A percentile compares a stretch with the other conserved stretches of the same genome.
Evolutionary conservation across 225 moss, liverwort and hornwort genomes (phyloP).

Genomic region (Pleurozium schreberi): DNA sequence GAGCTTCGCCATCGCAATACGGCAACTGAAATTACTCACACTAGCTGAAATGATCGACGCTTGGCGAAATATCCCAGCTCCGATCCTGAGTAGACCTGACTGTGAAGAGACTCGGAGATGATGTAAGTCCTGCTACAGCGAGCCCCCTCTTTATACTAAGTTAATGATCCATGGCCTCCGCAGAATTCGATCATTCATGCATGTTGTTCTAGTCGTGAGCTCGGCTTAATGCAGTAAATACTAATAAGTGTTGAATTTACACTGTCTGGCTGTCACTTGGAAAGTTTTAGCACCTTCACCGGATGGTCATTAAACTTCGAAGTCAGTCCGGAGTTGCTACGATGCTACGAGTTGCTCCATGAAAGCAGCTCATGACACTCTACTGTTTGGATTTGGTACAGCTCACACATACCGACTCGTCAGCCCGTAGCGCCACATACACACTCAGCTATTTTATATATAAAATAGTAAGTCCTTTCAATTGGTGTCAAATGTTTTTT

Average conservation of each 20-base stretch:
- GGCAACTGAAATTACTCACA: neutral
- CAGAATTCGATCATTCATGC: neutral
- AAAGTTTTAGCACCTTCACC: neutral
- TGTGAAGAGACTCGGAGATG: neutral
- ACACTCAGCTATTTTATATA: neutral
- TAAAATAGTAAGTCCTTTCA: neutral
- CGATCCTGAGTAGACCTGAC: neutral
- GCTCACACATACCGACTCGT: neutral
- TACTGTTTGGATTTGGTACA: neutral
- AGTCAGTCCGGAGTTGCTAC: neutral
- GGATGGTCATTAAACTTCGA: neutral
- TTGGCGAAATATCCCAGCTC: neutral
- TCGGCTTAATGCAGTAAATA: neutral
- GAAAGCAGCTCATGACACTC: neutral
- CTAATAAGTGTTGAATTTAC: too few relatives aligned
- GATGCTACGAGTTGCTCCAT: neutral
- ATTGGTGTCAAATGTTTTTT: too few relatives aligned
- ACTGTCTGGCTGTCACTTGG: neutral
- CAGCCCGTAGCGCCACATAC: neutral
- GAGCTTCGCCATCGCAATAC: neutral
- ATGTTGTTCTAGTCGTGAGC: neutral
- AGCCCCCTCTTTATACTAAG: neutral
- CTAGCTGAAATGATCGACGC: neutral
- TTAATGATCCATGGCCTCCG: neutral
- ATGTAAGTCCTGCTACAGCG: too few relatives aligned